These are phyloP conservation scores for Trametes cubensis DNA, from an alignment of 768 basidiomycete genomes.

Conservation along the genomic window DNA sequence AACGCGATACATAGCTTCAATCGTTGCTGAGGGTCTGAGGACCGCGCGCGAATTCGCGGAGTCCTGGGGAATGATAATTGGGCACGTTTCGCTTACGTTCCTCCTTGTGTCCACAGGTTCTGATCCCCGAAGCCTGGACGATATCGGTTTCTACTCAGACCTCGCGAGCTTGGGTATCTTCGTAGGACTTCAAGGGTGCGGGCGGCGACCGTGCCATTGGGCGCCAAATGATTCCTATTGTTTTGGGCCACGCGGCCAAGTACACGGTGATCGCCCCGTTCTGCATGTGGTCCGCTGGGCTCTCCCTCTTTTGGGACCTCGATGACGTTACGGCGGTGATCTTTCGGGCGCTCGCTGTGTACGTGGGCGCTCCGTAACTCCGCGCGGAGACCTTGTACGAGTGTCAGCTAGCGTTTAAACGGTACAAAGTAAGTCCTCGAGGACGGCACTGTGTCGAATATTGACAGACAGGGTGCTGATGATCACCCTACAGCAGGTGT, in stretches of 20 bases:
- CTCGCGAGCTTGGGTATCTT: conserved; percentile 35
- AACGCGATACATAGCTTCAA: neutral
- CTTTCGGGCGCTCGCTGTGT: conserved; percentile 21
- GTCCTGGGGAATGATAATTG: no score
- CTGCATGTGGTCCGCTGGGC: conserved; percentile 29
- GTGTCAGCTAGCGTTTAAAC: conserved; percentile 33
- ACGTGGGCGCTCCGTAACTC: conserved; percentile 29
- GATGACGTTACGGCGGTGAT: conserved; percentile 7
- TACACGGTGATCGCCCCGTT: conserved; percentile 26
- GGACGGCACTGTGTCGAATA: no score
- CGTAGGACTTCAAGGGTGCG: conserved; percentile 21
- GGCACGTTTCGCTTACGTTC: no score
- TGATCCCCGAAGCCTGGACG: conserved; percentile 26
- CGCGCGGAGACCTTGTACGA: conserved; percentile 15
- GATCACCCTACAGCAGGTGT: conserved; percentile 13
- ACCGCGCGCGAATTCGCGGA: no score
- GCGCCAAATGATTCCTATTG: conserved; percentile 17
- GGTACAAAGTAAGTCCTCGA: conserved; percentile 33
- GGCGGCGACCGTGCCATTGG: conserved; percentile 19
- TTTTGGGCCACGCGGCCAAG: conserved; percentile 24
- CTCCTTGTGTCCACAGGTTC: neutral
- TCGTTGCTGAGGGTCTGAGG: no score
- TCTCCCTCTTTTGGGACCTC: conserved; percentile 28
- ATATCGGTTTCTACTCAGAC: conserved; percentile 25
- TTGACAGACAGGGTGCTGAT: no score